These are phyloP conservation scores for Geotrichum aggregatum DNA, from an alignment of 1,139 yeast genomes.

Conservation along the genomic window DNA sequence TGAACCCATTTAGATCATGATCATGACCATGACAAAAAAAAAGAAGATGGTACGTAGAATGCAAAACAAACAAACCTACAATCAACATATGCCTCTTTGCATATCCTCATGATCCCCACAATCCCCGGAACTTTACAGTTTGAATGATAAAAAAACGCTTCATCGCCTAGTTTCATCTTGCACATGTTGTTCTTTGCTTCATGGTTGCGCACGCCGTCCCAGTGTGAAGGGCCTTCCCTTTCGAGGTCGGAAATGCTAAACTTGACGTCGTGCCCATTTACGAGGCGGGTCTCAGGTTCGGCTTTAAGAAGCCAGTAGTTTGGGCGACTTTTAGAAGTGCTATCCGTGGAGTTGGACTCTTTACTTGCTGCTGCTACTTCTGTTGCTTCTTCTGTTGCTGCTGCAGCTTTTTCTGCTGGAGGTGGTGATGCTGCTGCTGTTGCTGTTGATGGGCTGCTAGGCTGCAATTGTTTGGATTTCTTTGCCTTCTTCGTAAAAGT, in stretches of 20 bases:
- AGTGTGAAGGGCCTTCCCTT: constrained; percentile 39
- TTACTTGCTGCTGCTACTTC: too few relatives aligned
- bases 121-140: constrained; percentile 56
- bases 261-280: constrained; percentile 47
- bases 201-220: constrained; percentile 57
- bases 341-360: too few relatives aligned
- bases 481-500: too few relatives aligned
- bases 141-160: constrained; percentile 51
- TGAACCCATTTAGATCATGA: too few relatives aligned
- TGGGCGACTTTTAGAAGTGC: too few relatives aligned
- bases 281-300: constrained; percentile 49
- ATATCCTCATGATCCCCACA: constrained; percentile 46
- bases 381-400: too few relatives aligned
- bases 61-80: constrained; percentile 25
- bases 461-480: too few relatives aligned
- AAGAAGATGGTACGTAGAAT: too few relatives aligned
- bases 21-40: too few relatives aligned
- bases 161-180: constrained; percentile 46
- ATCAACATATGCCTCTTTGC: constrained; percentile 45
- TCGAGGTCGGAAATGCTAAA: constrained; percentile 47
- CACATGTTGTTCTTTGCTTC: constrained; percentile 52
- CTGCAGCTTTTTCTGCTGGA: too few relatives aligned
- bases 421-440: too few relatives aligned
- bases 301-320: constrained; percentile 53
- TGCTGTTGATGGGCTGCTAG: too few relatives aligned